Conservation (phyloP, 2,329 filamentous ascomycete genomes). For the Diaporthe aspalathi region DNA sequence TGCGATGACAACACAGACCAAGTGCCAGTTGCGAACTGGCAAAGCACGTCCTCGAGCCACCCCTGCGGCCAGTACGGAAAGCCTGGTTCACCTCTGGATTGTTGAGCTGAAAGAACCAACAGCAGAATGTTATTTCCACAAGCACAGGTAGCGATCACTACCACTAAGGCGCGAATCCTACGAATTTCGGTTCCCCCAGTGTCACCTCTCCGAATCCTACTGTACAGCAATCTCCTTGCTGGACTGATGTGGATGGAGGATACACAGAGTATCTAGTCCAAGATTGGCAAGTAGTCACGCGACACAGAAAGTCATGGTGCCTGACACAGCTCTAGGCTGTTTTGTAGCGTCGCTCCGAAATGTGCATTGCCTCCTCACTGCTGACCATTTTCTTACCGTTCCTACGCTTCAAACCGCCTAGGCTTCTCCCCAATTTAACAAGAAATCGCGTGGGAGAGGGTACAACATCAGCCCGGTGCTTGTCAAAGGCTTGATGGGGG, state of each 20-base stretch:
- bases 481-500: too few species aligned
- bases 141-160: background rate
- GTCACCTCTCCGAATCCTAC: background rate
- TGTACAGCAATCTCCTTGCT: slow-evolving; percentile 10
- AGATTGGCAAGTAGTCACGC: background rate
- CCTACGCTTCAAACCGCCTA: background rate
- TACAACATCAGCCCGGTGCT: background rate
- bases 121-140: background rate
- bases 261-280: background rate
- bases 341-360: background rate
- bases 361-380: background rate
- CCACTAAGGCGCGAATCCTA: background rate
- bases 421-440: background rate
- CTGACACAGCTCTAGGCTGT: background rate
- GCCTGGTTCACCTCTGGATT: background rate
- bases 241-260: background rate
- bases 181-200: slow-evolving; percentile 26
- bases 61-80: background rate
- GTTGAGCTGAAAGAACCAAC: background rate
- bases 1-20: slow-evolving; percentile 2
- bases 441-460: too few species aligned
- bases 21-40: background rate
- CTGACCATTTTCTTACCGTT: background rate
- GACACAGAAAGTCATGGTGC: background rate
- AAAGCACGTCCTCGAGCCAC: background rate